phyloP scores from a whole-genome alignment of 2,329 filamentous ascomycete genomes.

The Rhexocercosporidium sp. region DNA sequence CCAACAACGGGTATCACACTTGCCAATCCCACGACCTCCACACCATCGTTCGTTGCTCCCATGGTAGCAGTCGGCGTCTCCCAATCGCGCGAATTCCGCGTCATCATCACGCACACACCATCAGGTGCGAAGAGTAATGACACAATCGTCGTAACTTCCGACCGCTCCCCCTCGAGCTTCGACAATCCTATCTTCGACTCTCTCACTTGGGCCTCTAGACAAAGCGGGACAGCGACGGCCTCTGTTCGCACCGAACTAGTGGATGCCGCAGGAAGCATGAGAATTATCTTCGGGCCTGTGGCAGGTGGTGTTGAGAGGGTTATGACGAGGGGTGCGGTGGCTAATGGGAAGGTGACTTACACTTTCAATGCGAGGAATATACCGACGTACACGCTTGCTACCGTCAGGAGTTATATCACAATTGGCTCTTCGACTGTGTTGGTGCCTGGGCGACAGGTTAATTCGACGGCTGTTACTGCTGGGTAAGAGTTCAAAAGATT shows the following conservation, averaged over 20 bases:
- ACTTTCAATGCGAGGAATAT: conserved; percentile 6
- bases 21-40: not conserved
- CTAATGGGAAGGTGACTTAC: not conserved
- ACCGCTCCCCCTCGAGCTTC: conserved; percentile 1
- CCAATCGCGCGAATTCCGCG: not conserved
- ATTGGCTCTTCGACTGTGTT: not conserved
- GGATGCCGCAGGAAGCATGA: not conserved
- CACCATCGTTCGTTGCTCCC: conserved; percentile 3
- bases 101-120: conserved; percentile 7
- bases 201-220: not conserved
- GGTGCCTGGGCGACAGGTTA: conserved; percentile 7
- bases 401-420: conserved; percentile 9
- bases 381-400: not conserved
- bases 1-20: not conserved
- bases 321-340: conserved; percentile 2
- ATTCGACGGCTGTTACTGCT: not conserved
- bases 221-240: conserved; percentile 2
- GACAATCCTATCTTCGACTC: conserved; percentile 1
- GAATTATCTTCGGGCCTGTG: conserved; percentile 12
- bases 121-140: conserved; percentile 9
- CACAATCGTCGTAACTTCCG: not conserved
- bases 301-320: not conserved
- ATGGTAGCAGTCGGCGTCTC: not conserved
- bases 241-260: conserved; percentile 1
- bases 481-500: not conserved